phyloP scores from a whole-genome alignment of 257 asterid genomes.

The Nicotiana attenuata region DNA sequence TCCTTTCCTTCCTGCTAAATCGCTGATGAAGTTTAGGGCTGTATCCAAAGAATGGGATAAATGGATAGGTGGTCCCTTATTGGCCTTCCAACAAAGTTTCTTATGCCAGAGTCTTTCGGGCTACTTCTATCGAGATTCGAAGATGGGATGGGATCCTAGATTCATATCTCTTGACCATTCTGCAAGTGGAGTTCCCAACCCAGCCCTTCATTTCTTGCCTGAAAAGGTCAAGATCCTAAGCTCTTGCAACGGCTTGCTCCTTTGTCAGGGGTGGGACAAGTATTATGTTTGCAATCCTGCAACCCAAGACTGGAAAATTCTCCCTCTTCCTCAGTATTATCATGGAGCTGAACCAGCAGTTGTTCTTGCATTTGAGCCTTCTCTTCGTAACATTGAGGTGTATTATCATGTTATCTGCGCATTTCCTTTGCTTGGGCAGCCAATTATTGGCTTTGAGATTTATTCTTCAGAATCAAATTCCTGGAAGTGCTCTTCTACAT shows the following conservation, averaged over 20 bases:
- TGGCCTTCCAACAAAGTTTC: constrained; percentile 36
- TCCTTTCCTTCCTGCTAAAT: constrained; percentile 51
- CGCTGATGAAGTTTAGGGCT: constrained; percentile 28
- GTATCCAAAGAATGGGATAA: constrained; percentile 47
- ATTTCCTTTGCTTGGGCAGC: constrained; percentile 13
- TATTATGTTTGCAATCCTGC: constrained; percentile 52
- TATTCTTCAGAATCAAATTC: constrained; percentile 29
- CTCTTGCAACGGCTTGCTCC: constrained; percentile 42
- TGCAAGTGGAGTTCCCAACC: constrained; percentile 37
- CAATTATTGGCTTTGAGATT: constrained; percentile 26
- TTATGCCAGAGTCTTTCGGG: constrained; percentile 34
- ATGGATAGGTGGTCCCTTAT: constrained; percentile 34
- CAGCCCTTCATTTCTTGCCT: constrained; percentile 25
- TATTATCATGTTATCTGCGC: constrained; percentile 34
- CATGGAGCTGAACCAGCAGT: constrained; percentile 25
- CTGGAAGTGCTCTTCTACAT: constrained; percentile 21
- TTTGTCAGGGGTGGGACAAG: constrained; percentile 18
- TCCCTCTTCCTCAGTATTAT: constrained; percentile 25
- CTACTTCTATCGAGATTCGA: constrained; percentile 22
- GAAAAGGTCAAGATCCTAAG: constrained; percentile 7
- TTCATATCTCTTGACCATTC: constrained; percentile 19
- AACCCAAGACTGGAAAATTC: constrained; percentile 24
- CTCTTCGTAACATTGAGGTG: constrained; percentile 21
- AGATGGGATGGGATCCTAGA: background rate
- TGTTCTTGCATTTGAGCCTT: constrained; percentile 44